A percentile compares a stretch with the other conserved stretches of the same genome.
phyloP scores from a whole-genome alignment of 2,329 filamentous ascomycete species.

The Ceratocystis papillata region DNA sequence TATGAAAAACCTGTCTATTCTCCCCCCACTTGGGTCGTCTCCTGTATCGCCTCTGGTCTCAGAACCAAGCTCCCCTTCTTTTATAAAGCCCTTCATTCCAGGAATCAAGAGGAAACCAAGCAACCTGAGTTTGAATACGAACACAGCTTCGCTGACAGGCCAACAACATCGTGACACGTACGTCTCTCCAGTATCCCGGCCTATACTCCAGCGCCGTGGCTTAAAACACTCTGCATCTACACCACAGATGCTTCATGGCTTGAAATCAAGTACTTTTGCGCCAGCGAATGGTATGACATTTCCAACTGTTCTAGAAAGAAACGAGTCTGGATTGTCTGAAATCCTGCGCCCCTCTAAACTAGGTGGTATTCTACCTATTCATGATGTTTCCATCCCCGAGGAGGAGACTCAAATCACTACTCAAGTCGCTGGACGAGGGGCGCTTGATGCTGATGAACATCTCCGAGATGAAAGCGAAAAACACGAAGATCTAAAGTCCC shows the following conservation, averaged over 20 bases:
- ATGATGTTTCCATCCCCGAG: conserved; percentile 31
- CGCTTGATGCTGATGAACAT: conserved; percentile 38
- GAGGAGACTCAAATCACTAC: conserved; percentile 50
- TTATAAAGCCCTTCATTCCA: conserved; percentile 69
- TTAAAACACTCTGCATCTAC: conserved; percentile 59
- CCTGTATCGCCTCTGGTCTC: conserved; percentile 42
- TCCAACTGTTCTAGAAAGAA: conserved; percentile 49
- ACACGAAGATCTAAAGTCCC: conserved; percentile 68
- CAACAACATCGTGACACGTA: conserved; percentile 44
- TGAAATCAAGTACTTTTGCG: conserved; percentile 50
- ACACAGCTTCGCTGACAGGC: conserved; percentile 46
- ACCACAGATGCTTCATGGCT: conserved; percentile 52
- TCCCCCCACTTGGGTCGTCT: conserved; percentile 45
- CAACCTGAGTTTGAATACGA: conserved; percentile 65
- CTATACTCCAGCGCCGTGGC: conserved; percentile 51
- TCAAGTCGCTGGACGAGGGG: conserved; percentile 50
- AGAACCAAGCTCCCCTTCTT: conserved; percentile 61
- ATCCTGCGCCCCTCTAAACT: conserved; percentile 44
- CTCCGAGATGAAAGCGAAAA: conserved; percentile 55
- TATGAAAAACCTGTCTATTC: conserved; percentile 73
- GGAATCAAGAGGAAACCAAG: conserved; percentile 64
- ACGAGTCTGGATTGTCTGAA: conserved; percentile 50
- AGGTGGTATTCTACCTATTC: conserved; percentile 28
- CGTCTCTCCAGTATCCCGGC: conserved; percentile 44
- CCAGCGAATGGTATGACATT: conserved; percentile 54